These are phyloP conservation scores for Ilyonectria robusta DNA, from an alignment of 2,329 filamentous ascomycete genomes.

Conservation along the genomic window DNA sequence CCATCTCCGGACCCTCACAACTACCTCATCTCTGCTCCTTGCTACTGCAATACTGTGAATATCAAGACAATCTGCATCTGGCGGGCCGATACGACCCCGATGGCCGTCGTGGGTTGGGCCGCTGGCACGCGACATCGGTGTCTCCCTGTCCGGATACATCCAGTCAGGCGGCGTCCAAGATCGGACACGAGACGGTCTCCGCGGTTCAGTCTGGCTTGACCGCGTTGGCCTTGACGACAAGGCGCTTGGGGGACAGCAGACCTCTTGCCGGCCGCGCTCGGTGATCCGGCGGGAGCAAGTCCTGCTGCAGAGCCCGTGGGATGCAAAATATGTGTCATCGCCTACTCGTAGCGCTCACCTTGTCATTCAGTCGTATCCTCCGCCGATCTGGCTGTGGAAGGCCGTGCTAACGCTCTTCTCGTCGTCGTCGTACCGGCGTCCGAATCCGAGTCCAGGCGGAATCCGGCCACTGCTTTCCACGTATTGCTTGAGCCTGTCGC, in stretches of 20 bases:
- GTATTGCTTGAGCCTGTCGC: constrained; percentile 92
- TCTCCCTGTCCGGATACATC: constrained; percentile 40
- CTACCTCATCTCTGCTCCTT: constrained; percentile 19
- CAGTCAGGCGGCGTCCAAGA: constrained; percentile 39
- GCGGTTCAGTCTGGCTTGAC: constrained; percentile 37
- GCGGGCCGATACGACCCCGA: constrained; percentile 41
- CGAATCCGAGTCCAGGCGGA: constrained; percentile 77
- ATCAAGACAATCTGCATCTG: constrained; percentile 50
- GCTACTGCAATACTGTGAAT: constrained; percentile 44
- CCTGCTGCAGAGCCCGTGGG: constrained; percentile 44
- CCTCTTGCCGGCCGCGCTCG: constrained; percentile 37
- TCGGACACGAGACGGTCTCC: constrained; percentile 42
- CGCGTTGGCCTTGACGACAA: constrained; percentile 42
- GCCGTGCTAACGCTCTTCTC: constrained; percentile 96
- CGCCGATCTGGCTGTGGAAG: constrained; percentile 93
- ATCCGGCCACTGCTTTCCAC: constrained; percentile 86
- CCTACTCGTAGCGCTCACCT: constrained; percentile 45
- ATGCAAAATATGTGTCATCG: constrained; percentile 49
- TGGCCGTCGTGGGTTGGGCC: constrained; percentile 39
- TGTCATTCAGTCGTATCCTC: constrained; percentile 66
- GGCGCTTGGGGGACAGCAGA: constrained; percentile 41
- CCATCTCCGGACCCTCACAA: constrained; percentile 26
- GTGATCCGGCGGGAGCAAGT: constrained; percentile 40
- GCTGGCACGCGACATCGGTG: constrained; percentile 38
- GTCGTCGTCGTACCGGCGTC: constrained; percentile 87